A percentile compares a stretch with the other conserved stretches of the same genome.
These are phyloP conservation scores for Paxillus rubicundulus DNA, from an alignment of 768 basidiomycete species.

Conservation along the genomic window DNA sequence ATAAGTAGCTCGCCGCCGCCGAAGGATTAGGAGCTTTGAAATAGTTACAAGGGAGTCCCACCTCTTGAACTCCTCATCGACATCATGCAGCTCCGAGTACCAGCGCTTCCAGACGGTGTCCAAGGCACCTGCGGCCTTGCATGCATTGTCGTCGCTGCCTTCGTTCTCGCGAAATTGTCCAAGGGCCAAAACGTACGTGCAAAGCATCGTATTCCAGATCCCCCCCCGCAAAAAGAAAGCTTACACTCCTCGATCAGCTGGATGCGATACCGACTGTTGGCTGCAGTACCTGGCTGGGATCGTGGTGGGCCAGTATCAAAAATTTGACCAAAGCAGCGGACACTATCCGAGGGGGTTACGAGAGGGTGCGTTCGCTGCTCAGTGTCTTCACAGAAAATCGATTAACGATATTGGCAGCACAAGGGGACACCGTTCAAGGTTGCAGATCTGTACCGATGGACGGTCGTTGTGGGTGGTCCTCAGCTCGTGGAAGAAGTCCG, in stretches of 20 bases:
- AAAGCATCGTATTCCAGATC: background rate
- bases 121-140: background rate
- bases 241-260: slow-evolving; percentile 10
- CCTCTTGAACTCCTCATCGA: background rate
- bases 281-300: slow-evolving; percentile 22
- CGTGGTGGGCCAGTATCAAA: slow-evolving; percentile 22
- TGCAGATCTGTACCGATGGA: slow-evolving; percentile 33
- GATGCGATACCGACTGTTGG: slow-evolving; percentile 32
- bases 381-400: background rate
- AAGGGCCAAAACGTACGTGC: slow-evolving; percentile 3
- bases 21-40: background rate
- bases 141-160: background rate
- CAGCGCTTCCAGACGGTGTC: background rate
- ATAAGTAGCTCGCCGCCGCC: background rate
- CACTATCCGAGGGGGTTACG: slow-evolving; percentile 33
- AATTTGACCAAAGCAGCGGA: slow-evolving; percentile 12
- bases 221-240: too few relatives aligned
- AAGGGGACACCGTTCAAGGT: slow-evolving; percentile 32
- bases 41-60: background rate
- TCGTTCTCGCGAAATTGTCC: slow-evolving; percentile 1
- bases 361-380: slow-evolving; percentile 16
- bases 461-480: slow-evolving; percentile 33
- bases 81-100: background rate
- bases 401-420: slow-evolving; percentile 16
- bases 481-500: slow-evolving; percentile 39